phyloP scores from a whole-genome alignment of 2,329 filamentous ascomycete species.

The Penicillium sp. region DNA sequence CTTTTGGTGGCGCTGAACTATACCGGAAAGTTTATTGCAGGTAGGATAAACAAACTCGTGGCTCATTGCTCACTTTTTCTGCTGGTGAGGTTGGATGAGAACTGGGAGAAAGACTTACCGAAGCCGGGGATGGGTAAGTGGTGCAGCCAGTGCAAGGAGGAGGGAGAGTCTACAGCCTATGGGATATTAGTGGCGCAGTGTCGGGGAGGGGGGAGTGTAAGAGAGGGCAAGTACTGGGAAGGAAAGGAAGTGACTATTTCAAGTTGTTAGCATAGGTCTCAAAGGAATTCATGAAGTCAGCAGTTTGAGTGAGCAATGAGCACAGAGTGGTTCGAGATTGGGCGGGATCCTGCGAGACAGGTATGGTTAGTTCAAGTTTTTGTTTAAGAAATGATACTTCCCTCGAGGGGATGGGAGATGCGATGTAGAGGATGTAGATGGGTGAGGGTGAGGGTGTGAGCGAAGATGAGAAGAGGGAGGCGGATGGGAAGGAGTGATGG shows the following conservation, averaged over 20 bases:
- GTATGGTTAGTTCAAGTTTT: no score
- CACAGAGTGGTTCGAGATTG: neutral
- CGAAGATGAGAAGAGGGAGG: no score
- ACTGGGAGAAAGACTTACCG: neutral
- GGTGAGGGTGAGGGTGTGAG: no score
- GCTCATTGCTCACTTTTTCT: neutral
- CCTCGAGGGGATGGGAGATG: no score
- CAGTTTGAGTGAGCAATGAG: neutral
- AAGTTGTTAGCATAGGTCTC: neutral
- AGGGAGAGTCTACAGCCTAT: neutral
- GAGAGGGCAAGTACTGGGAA: neutral
- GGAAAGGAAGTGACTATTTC: neutral
- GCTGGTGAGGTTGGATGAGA: neutral
- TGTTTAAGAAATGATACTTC: no score
- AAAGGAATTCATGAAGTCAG: neutral
- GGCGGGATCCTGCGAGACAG: neutral
- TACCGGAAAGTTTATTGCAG: neutral
- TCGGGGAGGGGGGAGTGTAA: neutral
- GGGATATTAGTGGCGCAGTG: neutral
- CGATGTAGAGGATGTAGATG: no score
- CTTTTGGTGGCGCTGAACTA: neutral
- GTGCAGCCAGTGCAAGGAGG: neutral
- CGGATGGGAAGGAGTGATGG: no score
- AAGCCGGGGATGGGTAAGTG: neutral
- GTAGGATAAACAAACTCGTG: neutral